Evolutionary conservation across 768 basidiomycete genomes (phyloP), one percentile per base, ranked within the genome.

Genomic region (Fistulinella prunicolor): DNA sequence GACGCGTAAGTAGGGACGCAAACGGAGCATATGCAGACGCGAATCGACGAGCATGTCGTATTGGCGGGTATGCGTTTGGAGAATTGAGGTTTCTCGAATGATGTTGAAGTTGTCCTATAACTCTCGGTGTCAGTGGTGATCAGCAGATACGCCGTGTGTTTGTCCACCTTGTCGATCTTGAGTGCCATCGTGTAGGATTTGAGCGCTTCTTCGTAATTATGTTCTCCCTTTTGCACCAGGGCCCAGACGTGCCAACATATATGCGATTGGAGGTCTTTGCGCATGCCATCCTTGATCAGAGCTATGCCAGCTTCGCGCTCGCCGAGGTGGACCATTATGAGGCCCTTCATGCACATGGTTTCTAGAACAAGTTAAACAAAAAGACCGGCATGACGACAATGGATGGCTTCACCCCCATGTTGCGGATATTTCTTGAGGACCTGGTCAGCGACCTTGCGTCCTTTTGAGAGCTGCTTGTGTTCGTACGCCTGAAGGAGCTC

Each of bases 181-280:
- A 94, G 72, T 3, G 94, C 95, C 71, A 91, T 88, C 2, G 79
- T 82, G 67, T 97, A 98, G 21, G 93, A 94, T 60, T 93, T 89
- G 59, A 92, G 76, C 1, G 96, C 94, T 60, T 94, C 93, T 55
- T 91, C 90, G 59, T 92, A 97, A 62, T 95, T 92, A 69, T 89
- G 94, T 65, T 96, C 89, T 9, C 86, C 86, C 67, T 95, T 92
- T 66, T 94, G 89, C 19, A 96, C 83, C 60, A 99, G 85, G 22
- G 93, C 96, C 64, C 92, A 89, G 55, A 98, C 95, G 69, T 99
- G 96, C 94, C 96, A 98, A 63, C 86, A 87, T 63, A 99, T 97
- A 61, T 97, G 94, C 17, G 91, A 94, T 26, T 80, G 85, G 46
- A 90, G 70, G 69, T 94, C 90, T 39, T 84, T 74, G 36, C 82